Conservation (phyloP, 2,329 filamentous ascomycete species). For the Aureobasidium sp. region DNA sequence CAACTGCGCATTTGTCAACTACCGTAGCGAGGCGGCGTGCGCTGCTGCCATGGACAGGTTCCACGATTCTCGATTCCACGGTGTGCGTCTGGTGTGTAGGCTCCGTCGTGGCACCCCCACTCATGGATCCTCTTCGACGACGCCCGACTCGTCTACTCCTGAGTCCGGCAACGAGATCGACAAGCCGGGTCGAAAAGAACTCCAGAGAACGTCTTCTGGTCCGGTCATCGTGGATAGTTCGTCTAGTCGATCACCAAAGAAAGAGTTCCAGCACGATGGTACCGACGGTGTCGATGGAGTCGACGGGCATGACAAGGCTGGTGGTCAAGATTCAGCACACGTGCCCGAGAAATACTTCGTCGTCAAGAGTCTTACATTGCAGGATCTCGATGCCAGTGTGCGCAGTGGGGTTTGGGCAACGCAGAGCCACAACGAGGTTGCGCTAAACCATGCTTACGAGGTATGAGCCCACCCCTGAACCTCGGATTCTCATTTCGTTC, state of each 20-base stretch:
- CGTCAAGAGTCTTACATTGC: constrained; percentile 82
- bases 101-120: constrained; percentile 46
- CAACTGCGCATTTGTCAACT: constrained; percentile 96
- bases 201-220: background rate
- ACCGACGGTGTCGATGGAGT: background rate
- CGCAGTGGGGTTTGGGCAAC: constrained; percentile 86
- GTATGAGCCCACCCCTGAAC: constrained; percentile 35
- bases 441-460: constrained; percentile 72
- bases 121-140: background rate
- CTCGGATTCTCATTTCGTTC: background rate
- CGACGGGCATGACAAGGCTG: background rate
- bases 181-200: background rate
- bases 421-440: constrained; percentile 84
- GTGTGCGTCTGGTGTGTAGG: constrained; percentile 76
- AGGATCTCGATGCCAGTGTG: constrained; percentile 85
- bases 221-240: constrained; percentile 4
- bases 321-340: background rate
- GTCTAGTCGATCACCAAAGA: background rate
- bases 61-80: constrained; percentile 83
- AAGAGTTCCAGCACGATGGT: background rate
- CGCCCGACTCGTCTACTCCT: background rate
- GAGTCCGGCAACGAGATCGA: background rate
- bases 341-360: constrained; percentile 76
- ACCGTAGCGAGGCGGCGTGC: constrained; percentile 70
- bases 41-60: constrained; percentile 69